A percentile compares a stretch with the other conserved stretches of the same genome.
Conservation (phyloP, 2,329 filamentous ascomycete species). For the Claviceps cyperi region DNA sequence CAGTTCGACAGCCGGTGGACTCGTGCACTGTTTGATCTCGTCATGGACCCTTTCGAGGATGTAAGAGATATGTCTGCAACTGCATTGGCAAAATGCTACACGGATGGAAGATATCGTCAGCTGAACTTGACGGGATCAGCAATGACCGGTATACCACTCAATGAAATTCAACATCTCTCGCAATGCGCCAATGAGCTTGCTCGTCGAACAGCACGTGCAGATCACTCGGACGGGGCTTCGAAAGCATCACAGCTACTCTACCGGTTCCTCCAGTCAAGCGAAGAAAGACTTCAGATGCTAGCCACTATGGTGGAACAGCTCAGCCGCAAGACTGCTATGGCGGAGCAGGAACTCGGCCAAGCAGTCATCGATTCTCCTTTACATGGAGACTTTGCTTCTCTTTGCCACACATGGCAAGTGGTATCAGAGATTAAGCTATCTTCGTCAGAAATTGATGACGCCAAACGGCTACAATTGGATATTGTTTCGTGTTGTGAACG, state of each 20-base stretch:
- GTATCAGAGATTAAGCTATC: constrained; percentile 27
- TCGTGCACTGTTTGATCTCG: constrained; percentile 57
- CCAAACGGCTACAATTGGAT: constrained; percentile 33
- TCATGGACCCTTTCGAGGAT: constrained; percentile 88
- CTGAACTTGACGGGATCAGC: constrained; percentile 11
- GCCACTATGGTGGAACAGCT: constrained; percentile 44
- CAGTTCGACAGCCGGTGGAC: constrained; percentile 36
- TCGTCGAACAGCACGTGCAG: constrained; percentile 62
- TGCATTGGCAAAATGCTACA: constrained; percentile 35
- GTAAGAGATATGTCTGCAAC: constrained; percentile 48
- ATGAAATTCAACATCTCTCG: constrained; percentile 32
- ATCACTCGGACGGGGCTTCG: constrained; percentile 85
- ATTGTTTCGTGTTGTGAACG: constrained; percentile 46
- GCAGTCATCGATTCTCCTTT: constrained; percentile 54
- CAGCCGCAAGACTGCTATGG: constrained; percentile 48
- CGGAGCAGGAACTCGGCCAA: constrained; percentile 47
- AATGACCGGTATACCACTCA: constrained; percentile 8
- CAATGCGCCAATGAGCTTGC: constrained; percentile 42
- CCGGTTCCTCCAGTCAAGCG: constrained; percentile 32
- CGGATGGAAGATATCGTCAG: constrained; percentile 20
- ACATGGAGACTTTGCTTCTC: constrained; percentile 54
- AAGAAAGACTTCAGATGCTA: constrained; percentile 36
- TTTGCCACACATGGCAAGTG: constrained; percentile 43
- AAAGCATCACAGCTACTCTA: constrained; percentile 59
- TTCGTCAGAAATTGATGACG: constrained; percentile 18